Evolutionary conservation across 768 basidiomycete species (phyloP).

Genomic region (Kwoniella bestiolae): DNA sequence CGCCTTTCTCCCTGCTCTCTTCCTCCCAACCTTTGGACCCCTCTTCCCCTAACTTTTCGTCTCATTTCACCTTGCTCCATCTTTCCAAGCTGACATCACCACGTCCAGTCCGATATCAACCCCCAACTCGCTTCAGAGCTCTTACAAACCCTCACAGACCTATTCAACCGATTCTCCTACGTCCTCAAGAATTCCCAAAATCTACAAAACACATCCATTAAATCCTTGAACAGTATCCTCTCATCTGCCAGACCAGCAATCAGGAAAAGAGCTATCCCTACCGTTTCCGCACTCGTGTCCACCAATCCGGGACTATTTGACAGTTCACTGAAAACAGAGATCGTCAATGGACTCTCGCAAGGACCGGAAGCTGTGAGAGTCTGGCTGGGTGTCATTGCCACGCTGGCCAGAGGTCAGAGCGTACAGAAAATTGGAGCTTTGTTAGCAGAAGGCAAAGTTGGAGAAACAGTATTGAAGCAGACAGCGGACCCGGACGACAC

Average conservation of each 20-base stretch:
- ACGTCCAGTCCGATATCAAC: conserved; percentile 46
- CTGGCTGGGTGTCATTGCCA: conserved; percentile 66
- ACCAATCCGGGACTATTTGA: conserved; percentile 69
- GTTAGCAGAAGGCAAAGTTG: conserved; percentile 30
- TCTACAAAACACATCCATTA: conserved; percentile 62
- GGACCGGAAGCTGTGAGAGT: conserved; percentile 56
- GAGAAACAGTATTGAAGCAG: conserved; percentile 34
- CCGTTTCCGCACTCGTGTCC: conserved; percentile 76
- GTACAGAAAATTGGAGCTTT: conserved; percentile 40
- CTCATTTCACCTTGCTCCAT: background rate
- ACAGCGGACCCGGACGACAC: conserved; percentile 42
- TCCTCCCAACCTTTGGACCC: background rate
- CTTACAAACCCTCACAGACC: conserved; percentile 69
- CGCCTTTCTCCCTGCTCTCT: background rate
- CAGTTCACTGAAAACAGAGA: conserved; percentile 64
- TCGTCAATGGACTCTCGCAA: conserved; percentile 58
- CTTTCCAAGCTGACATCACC: background rate
- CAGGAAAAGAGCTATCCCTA: conserved; percentile 87
- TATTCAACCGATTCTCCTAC: conserved; percentile 80
- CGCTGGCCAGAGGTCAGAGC: conserved; percentile 70
- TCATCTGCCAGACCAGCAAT: conserved; percentile 77
- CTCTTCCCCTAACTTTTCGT: background rate
- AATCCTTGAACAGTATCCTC: conserved; percentile 68
- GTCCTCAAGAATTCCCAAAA: conserved; percentile 29
- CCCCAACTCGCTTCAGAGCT: conserved; percentile 61